Conservation (phyloP, 192 early-diverging fungal species). For the Oehlia diaphana region DNA sequence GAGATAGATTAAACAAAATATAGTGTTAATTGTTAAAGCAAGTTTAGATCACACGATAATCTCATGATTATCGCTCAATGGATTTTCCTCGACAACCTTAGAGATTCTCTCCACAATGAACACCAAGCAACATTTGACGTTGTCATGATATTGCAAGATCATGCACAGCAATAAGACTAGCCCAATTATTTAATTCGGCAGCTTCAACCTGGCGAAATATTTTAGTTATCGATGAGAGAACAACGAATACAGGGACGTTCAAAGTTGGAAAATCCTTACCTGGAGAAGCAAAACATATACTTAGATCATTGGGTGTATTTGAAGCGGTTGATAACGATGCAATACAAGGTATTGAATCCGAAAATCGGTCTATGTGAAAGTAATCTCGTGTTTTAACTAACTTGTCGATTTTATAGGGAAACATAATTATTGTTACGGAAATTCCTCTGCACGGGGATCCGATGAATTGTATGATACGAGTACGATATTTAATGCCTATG, state of each 20-base stretch:
- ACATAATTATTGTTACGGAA: constrained; percentile 22
- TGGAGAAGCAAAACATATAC: constrained; percentile 14
- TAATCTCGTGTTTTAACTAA: too few species aligned
- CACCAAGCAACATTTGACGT: background rate
- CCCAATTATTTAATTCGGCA: constrained; percentile 10
- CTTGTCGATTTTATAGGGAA: background rate
- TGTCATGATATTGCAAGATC: constrained; percentile 19
- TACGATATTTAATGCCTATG: constrained; percentile 20
- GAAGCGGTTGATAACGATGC: constrained; percentile 19
- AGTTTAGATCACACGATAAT: too few species aligned
- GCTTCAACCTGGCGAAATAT: constrained; percentile 16
- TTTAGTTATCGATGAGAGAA: constrained; percentile 19
- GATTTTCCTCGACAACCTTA: too few species aligned
- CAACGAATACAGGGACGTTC: background rate
- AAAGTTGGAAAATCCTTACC: constrained; percentile 30
- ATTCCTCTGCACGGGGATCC: constrained; percentile 21
- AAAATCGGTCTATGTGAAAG: too few species aligned
- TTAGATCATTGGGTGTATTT: constrained; percentile 17
- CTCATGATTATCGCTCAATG: too few species aligned
- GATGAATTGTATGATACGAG: background rate
- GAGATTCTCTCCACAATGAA: background rate
- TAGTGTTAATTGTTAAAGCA: too few species aligned
- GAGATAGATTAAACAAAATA: too few species aligned
- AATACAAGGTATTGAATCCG: constrained; percentile 20
- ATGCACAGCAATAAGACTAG: constrained; percentile 2